These are phyloP conservation scores for Cladophialophora yegresii DNA, from an alignment of 2,329 filamentous ascomycete genomes.

Conservation along the genomic window DNA sequence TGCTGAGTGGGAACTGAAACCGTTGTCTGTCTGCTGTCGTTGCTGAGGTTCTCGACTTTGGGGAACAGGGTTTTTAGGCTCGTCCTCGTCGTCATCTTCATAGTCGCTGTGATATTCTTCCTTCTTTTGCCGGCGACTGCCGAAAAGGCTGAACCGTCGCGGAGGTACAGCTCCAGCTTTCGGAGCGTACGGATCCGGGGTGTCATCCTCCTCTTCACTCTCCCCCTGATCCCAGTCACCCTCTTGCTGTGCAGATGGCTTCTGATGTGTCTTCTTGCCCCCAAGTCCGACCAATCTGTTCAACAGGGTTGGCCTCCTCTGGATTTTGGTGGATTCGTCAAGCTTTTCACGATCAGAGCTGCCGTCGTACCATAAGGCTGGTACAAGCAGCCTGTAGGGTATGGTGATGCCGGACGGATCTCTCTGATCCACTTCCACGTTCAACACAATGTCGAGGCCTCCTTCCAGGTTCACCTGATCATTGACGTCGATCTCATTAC, in stretches of 20 bases:
- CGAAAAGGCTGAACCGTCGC: conserved; percentile 34
- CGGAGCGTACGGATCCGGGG: conserved; percentile 25
- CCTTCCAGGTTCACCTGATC: conserved; percentile 72
- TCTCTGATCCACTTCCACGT: conserved; percentile 81
- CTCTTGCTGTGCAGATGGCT: conserved; percentile 33
- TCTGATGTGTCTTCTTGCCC: conserved; percentile 26
- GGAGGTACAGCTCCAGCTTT: conserved; percentile 23
- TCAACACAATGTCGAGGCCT: conserved; percentile 82
- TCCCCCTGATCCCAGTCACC: conserved; percentile 38
- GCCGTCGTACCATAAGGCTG: conserved; percentile 64
- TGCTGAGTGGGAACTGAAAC: neutral
- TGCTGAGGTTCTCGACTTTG: conserved; percentile 12
- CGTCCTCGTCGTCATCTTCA: conserved; percentile 24
- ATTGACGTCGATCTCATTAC: conserved; percentile 50
- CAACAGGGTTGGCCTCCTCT: conserved; percentile 32
- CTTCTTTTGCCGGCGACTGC: conserved; percentile 30
- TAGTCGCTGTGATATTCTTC: conserved; percentile 25
- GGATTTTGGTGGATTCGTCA: conserved; percentile 24
- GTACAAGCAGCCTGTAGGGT: conserved; percentile 84
- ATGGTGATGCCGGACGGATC: conserved; percentile 86
- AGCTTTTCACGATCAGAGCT: conserved; percentile 37
- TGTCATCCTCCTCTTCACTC: conserved; percentile 37
- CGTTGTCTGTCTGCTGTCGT: neutral
- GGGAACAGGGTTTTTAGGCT: conserved; percentile 2
- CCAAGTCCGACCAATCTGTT: conserved; percentile 32